Evolutionary conservation across 2,329 filamentous ascomycete genomes (phyloP).

Genomic region (Monosporascus sp.): DNA sequence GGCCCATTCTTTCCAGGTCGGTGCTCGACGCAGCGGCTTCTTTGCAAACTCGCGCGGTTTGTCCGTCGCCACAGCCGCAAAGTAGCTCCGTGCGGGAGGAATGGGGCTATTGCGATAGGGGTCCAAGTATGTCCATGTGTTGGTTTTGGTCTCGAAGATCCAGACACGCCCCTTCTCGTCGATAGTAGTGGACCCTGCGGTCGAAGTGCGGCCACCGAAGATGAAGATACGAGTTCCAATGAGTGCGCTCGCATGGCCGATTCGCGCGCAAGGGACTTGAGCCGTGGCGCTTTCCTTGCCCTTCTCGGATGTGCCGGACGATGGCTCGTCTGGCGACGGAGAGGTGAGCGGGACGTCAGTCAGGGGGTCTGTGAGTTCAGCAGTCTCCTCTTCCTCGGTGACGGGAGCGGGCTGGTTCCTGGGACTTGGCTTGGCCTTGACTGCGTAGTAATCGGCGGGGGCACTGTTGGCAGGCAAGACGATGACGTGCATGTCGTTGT

Average conservation of each 20-base stretch:
- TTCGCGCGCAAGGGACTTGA: slow-evolving; percentile 58
- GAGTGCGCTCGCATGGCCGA: slow-evolving; percentile 67
- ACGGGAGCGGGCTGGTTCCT: slow-evolving; percentile 18
- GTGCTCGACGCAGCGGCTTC: slow-evolving; percentile 28
- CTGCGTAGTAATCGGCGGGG: slow-evolving; percentile 53
- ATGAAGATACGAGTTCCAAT: slow-evolving; percentile 69
- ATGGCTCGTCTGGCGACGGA: slow-evolving; percentile 17
- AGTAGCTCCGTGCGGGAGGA: slow-evolving; percentile 67
- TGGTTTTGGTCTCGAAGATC: slow-evolving; percentile 63
- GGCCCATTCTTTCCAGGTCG: slow-evolving; percentile 52
- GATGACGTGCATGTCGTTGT: slow-evolving; percentile 67
- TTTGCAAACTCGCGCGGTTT: slow-evolving; percentile 48
- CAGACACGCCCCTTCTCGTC: slow-evolving; percentile 72
- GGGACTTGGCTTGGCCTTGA: slow-evolving; percentile 43
- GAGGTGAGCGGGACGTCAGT: slow-evolving; percentile 37
- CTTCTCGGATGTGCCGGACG: slow-evolving; percentile 16
- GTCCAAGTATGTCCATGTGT: slow-evolving; percentile 59
- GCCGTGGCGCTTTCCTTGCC: slow-evolving; percentile 35
- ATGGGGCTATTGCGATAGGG: slow-evolving; percentile 45
- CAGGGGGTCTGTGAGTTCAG: slow-evolving; percentile 31
- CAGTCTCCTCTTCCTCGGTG: slow-evolving; percentile 24
- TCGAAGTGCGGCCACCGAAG: slow-evolving; percentile 72
- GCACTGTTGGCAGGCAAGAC: slow-evolving; percentile 53
- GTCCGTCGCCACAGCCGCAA: slow-evolving; percentile 54
- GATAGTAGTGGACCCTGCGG: slow-evolving; percentile 59